Percentiles rank a stretch among this genome's conserved stretches.
Evolutionary conservation across 2,329 filamentous ascomycete genomes (phyloP).

Genomic region (Hyphodiscus sp.): DNA sequence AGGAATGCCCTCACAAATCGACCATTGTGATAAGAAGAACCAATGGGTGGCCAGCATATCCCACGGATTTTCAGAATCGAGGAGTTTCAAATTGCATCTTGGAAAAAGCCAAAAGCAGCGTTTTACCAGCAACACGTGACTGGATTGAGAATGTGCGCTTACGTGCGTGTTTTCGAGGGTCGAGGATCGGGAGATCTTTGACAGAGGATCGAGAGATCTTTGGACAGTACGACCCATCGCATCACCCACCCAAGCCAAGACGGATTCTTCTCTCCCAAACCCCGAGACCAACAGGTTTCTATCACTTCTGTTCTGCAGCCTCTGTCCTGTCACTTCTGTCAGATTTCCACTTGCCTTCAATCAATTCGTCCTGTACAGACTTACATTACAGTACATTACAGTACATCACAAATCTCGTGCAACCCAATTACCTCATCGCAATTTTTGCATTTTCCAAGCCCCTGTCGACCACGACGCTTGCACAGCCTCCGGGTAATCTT

Average conservation of each 20-base stretch:
- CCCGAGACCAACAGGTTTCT: too few species aligned
- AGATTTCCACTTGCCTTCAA: too few species aligned
- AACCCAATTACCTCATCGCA: background rate
- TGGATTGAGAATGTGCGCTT: background rate
- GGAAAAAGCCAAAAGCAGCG: background rate
- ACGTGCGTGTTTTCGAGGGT: too few species aligned
- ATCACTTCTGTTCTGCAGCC: too few species aligned
- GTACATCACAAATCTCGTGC: background rate
- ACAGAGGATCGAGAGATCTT: too few species aligned
- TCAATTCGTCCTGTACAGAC: too few species aligned
- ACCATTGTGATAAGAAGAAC: background rate
- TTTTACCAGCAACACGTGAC: background rate
- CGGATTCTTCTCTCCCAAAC: too few species aligned
- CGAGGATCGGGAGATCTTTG: too few species aligned
- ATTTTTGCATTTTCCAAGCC: background rate
- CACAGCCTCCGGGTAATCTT: background rate
- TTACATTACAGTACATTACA: too few species aligned
- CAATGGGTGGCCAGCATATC: background rate
- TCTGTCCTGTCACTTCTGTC: too few species aligned
- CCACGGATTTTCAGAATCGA: background rate
- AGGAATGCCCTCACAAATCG: background rate
- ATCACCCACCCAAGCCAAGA: too few species aligned
- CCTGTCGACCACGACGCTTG: background rate
- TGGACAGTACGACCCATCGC: too few species aligned
- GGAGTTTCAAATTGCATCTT: background rate